Evolutionary conservation across 495 filamentous ascomycete species (phyloP).

Genomic region (Aspergillus sparsus): DNA sequence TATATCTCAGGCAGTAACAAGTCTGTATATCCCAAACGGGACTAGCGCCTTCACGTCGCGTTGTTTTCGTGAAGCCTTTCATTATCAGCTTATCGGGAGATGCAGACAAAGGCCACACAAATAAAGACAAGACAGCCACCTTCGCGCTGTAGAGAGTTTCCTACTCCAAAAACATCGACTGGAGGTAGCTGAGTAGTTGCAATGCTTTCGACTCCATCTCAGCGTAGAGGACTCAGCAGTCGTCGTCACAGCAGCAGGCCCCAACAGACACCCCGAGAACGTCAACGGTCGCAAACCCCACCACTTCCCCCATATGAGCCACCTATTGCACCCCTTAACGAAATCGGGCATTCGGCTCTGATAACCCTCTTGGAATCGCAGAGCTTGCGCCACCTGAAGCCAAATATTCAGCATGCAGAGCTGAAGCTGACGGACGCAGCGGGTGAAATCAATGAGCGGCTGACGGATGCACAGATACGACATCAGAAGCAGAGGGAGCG

Average conservation of each 20-base stretch:
- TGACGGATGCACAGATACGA: slow-evolving; percentile 36
- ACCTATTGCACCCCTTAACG: slow-evolving; percentile 51
- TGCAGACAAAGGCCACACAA: slow-evolving; percentile 1
- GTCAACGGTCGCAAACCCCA: slow-evolving; percentile 16
- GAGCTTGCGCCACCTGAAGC: slow-evolving; percentile 34
- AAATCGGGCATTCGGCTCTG: slow-evolving; percentile 36
- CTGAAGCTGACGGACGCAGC: slow-evolving; percentile 45
- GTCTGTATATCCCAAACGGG: slow-evolving; percentile 32
- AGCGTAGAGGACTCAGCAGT: not conserved
- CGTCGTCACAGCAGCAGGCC: not conserved
- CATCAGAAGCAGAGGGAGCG: slow-evolving; percentile 33
- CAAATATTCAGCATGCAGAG: slow-evolving; percentile 38
- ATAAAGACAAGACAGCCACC: not conserved
- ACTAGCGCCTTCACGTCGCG: slow-evolving; percentile 42
- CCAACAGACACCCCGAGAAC: slow-evolving; percentile 18
- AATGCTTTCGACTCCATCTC: not conserved
- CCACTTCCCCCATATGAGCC: slow-evolving; percentile 61
- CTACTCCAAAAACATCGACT: too few relatives aligned
- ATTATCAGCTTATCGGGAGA: slow-evolving; percentile 7
- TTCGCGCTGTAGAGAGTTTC: not conserved
- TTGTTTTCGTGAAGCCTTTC: slow-evolving; percentile 3
- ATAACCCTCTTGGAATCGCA: slow-evolving; percentile 33
- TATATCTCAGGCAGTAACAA: slow-evolving; percentile 6
- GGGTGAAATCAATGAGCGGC: slow-evolving; percentile 50
- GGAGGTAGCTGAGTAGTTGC: not conserved